Evolutionary conservation across 169 alveolate genomes (phyloP).

Genomic region (Cryptosporidium muris): DNA sequence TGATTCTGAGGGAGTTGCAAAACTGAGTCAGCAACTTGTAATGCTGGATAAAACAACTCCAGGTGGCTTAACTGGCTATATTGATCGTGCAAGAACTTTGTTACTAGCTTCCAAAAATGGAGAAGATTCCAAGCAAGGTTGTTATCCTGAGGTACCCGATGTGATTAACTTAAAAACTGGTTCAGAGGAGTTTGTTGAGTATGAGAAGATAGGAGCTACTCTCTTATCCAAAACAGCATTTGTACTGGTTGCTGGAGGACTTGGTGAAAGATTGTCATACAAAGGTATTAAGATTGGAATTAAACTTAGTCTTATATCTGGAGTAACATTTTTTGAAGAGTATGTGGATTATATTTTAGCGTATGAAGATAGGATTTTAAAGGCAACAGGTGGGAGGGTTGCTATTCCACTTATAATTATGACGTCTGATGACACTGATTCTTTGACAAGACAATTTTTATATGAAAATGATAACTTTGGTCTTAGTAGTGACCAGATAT

Average conservation of each 20-base stretch:
- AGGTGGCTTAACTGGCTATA: conserved; percentile 84
- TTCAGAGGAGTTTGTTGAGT: conserved; percentile 77
- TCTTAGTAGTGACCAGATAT: conserved; percentile 80
- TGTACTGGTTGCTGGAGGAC: conserved; percentile 95
- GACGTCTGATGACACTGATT: conserved; percentile 94
- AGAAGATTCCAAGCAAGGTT: conserved; percentile 87
- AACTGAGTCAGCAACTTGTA: conserved; percentile 74
- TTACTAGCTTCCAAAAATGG: conserved; percentile 82
- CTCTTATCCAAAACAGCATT: conserved; percentile 83
- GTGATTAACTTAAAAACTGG: conserved; percentile 77
- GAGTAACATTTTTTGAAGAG: conserved; percentile 80
- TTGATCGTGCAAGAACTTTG: conserved; percentile 84
- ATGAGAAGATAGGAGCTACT: conserved; percentile 84
- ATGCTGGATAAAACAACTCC: conserved; percentile 82
- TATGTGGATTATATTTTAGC: conserved; percentile 84
- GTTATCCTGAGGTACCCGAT: conserved; percentile 80
- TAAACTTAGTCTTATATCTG: conserved; percentile 81
- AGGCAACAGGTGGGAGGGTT: conserved; percentile 70
- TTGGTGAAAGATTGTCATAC: conserved; percentile 93
- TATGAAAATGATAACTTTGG: conserved; percentile 85
- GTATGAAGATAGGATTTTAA: conserved; percentile 79
- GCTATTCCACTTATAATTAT: conserved; percentile 87
- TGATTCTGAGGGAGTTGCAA: conserved; percentile 15
- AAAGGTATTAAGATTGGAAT: conserved; percentile 90
- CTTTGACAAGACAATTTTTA: conserved; percentile 79